Base-by-base conservation (phyloP, 305 asterid genomes). In the Fraxinus platypoda region DNA sequence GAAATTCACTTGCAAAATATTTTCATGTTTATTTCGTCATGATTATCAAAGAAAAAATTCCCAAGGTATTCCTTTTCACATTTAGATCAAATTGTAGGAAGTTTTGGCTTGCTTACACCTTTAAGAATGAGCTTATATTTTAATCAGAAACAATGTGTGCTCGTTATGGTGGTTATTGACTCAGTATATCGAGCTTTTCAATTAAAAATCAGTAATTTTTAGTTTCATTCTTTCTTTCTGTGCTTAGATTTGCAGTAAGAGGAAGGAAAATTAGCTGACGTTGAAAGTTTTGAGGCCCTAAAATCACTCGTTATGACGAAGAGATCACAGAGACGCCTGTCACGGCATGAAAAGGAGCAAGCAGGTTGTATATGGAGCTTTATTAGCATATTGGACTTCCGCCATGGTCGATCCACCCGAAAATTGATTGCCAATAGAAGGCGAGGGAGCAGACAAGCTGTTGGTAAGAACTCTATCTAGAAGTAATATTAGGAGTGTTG, bases 361-460 rank as follows among this genome's bases (percentile, higher is more conserved):
- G 54, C 84, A 2, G 91, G 92, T 73, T 90, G 92, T 64, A 90
- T 88, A 52, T 86, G 86, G 82, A 88, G 92, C 80, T 87, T 90
- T 77, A 90, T 90, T 74, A 85, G 82, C 78, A 90, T 90, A 81
- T 88, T 90, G 84, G 92, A 90, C 76, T 90, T 88, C 82, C 89
- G 91, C 78, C 90, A 84, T 82, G 88, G 91, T 74, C 91, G 86
- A 80, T 66, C 89, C 79, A 71, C 87, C 34, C 85, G 85, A 81
- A 90, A 85, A 87, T 82, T 90, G 66, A 88, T 90, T 82, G 38
- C 89, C 62, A 89, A 90, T 81, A 84, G 83, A 78, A 83, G 85
- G 76, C 83, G 83, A 62, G 88, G 78, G 57, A 86, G 49, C 78
- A 73, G 78, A 78, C 84, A 79, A 54, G 79, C 75, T 35, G 77